Evolutionary conservation across 2,329 filamentous ascomycete genomes (phyloP), one percentile per base, ranked within the genome.

Genomic region (Monilinia fructigena): DNA sequence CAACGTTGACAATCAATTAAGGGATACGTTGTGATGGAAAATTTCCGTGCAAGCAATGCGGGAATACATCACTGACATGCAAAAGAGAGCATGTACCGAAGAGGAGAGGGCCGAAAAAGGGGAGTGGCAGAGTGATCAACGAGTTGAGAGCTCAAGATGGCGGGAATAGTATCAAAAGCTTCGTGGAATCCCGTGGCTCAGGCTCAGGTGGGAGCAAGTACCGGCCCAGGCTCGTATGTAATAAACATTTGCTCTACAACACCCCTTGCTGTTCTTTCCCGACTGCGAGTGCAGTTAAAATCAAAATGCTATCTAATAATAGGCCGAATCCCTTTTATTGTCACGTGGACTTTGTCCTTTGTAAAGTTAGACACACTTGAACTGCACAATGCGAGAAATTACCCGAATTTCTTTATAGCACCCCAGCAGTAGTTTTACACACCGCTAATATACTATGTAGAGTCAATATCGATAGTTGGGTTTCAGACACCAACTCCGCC

Each of bases 11-110:
- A 40, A 60, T 50, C 14, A 60, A 28, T 65, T 28, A 58, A 81
- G 80, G 80, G 69, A 81, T 82, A 47, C 76, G 79, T 61, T 82
- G 80, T 71, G 80, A 81, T 72, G 80, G 80, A 62, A 72, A 77
- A 62, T 78, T 77, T 59, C 83, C 85, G 5, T 88, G 86, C 78
- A 84, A 85, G 75, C 86, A 87, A 73, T 88, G 86, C 75, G 76
- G 81, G 63, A 82, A 82, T 66, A 84, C 85, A 40, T 81, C 83
- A 31, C 80, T 88, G 68, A 81, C 78, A n/a, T 88, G 86, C 78
- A 88, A 85, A 70, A 85, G 86, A 75, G 86, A 88, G 72, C 85
- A 86, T 72, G 82, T 88, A 54, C 86, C 86, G 18, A 84, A 86
- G 75, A 87, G 87, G 76, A 84, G 87, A 71, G 86, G 86, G 2